These are phyloP conservation scores for Entoloma clypeatum DNA, from an alignment of 1,284 basidiomycete species.

Conservation along the genomic window DNA sequence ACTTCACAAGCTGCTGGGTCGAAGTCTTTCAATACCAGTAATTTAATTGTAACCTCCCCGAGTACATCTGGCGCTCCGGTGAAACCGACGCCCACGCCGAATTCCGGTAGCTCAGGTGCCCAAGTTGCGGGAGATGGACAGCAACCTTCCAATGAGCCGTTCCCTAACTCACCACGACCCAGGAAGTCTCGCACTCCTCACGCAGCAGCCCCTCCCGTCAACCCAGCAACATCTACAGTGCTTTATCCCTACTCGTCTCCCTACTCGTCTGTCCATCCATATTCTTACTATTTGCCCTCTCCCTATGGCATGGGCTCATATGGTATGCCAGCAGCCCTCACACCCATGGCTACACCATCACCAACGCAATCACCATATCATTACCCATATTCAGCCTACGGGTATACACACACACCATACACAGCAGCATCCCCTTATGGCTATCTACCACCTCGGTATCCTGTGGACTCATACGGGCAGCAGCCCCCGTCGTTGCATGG, in stretches of 20 bases:
- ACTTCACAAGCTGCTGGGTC: not conserved
- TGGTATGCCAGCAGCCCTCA: conserved; percentile 13
- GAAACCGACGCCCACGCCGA: no score
- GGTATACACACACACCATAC: conserved; percentile 7
- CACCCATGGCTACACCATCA: conserved; percentile 10
- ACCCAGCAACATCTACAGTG: conserved; percentile 4
- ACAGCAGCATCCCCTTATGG: conserved; percentile 10
- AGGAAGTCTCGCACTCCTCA: conserved; percentile 5
- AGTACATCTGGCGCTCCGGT: no score
- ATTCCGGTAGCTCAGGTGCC: no score
- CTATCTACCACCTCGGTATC: not conserved
- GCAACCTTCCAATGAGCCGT: no score
- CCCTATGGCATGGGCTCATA: conserved; percentile 31
- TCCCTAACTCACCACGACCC: no score
- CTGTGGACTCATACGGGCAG: no score
- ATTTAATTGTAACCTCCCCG: no score
- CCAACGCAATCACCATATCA: conserved; percentile 7
- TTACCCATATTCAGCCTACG: conserved; percentile 10
- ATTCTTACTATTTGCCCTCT: conserved; percentile 33
- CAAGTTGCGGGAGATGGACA: no score
- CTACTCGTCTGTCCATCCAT: conserved; percentile 11
- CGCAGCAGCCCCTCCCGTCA: not conserved
- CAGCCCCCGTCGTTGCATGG: not conserved
- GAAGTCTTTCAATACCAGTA: not conserved
- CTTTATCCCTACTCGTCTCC: conserved; percentile 5